A percentile compares a stretch with the other conserved stretches of the same genome.
Evolutionary conservation across 1,139 yeast genomes (phyloP).

Genomic region (Taiozyma sp.): DNA sequence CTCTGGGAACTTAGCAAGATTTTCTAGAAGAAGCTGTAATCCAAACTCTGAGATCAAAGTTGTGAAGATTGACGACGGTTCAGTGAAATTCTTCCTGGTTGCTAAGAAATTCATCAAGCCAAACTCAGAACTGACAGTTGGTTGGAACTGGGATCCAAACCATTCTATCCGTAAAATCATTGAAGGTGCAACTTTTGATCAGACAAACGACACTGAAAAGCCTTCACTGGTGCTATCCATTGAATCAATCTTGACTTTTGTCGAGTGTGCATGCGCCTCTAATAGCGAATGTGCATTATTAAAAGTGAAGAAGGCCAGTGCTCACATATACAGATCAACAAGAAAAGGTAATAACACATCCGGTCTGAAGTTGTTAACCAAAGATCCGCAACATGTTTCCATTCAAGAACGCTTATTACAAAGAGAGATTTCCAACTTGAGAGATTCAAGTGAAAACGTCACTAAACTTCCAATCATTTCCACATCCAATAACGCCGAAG

Average conservation of each 20-base stretch:
- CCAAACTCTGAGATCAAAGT: slow-evolving; percentile 69
- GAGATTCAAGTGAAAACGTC: slow-evolving; percentile 11
- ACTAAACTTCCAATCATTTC: slow-evolving; percentile 6
- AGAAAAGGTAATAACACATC: slow-evolving; percentile 39
- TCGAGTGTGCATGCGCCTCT: slow-evolving; percentile 64
- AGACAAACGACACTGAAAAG: slow-evolving; percentile 44
- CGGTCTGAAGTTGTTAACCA: slow-evolving; percentile 26
- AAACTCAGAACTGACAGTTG: slow-evolving; percentile 66
- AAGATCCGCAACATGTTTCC: slow-evolving; percentile 27
- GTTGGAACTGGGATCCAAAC: slow-evolving; percentile 82
- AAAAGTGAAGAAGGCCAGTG: slow-evolving; percentile 57
- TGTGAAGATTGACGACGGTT: slow-evolving; percentile 40
- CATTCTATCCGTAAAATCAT: slow-evolving; percentile 65
- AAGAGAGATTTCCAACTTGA: slow-evolving; percentile 15
- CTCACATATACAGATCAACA: slow-evolving; percentile 49
- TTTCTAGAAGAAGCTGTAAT: slow-evolving; percentile 68
- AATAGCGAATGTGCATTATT: slow-evolving; percentile 49
- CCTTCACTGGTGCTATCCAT: slow-evolving; percentile 51
- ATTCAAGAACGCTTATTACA: slow-evolving; percentile 26
- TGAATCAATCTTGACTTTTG: slow-evolving; percentile 55
- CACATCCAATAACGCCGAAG: slow-evolving; percentile 6
- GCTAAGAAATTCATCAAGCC: slow-evolving; percentile 51
- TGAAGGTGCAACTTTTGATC: slow-evolving; percentile 30
- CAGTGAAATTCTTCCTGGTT: slow-evolving; percentile 51
- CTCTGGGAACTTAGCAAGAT: slow-evolving; percentile 72